Base-by-base conservation (phyloP, 2,329 filamentous ascomycete genomes). In the Colletotrichum sansevieriae region DNA sequence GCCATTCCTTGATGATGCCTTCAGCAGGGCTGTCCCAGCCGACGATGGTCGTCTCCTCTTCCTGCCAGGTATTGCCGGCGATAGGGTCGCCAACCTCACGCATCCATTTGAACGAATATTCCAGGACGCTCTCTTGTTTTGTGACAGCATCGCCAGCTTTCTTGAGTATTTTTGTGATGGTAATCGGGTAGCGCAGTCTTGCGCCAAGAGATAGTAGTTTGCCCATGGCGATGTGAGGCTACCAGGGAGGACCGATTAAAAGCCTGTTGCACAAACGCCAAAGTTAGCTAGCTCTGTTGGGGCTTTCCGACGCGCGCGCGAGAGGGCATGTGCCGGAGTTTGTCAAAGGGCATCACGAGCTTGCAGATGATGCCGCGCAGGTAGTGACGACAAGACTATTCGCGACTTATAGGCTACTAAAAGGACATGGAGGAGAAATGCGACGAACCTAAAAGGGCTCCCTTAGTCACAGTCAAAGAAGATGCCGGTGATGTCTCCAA, bases 111-210 rank as follows among this genome's bases (percentile, higher is more conserved):
- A 95, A 99, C 71, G 90, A 90, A 85, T 98, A 99, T 78, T 92
- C 89, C 78, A 99, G 90, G 64, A 98, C 86, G 63, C 90, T 87
- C 75, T 94, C 92, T 76, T 93, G 84, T 79, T 92, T 92, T 75
- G 89, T 86, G 76, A 99, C 88, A 71, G 87, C 77, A 74, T 97
- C 93, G 79, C 92, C 92, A 20, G 88, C 87, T 72, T 85, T 83
- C 80, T 94, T 94, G 73, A 95, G 87, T 70, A 98, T 86, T 79
- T 93, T 92, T 75, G 91, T 94, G 80, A 99, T 91, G 74, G 92
- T 97, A 81, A 98, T 95, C 75, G 96, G 96, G 81, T 98, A 99
- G 80, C 92, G 92, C 74, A 98, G 88, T 80, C 88, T 85, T 74
- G 84, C 80, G 75, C 88, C 88, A 65, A 90, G 77, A 63, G 80